Evolutionary conservation across 2,329 filamentous ascomycete species (phyloP), one percentile per base, ranked within the genome.

Genomic region (Diaporthe humulicola): DNA sequence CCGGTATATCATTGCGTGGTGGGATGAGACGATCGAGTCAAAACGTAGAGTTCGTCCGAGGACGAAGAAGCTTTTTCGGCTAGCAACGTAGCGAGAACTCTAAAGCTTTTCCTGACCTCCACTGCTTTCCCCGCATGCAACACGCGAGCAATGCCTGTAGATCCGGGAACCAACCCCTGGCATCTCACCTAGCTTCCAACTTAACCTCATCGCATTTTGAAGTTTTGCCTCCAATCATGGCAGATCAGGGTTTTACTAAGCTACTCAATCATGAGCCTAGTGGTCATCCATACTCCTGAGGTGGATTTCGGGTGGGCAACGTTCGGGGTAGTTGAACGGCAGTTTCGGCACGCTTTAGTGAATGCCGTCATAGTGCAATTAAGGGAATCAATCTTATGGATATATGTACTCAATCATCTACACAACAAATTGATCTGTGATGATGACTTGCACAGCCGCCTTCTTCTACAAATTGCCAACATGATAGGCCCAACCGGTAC

Each of bases 171-270:
- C 14, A 28, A 67, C 64, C 64, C 64, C 30, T 67, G 64, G 64
- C 30, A 40, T 15, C 4, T 52, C 5, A 17, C 7, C 33, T 45
- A 67, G 4, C 22, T 36, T 7, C 28, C 42, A 28, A 33, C 33
- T 52, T 52, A 30, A 17, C 10, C 45, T 54, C 58, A 17, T 25
- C 28, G 25, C 14, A n/a, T 45, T 33, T 57, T 25, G 3, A 14
- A 75, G 33, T 73, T 60, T 75, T 75, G 74, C 74, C 74, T 75
- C 74, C 71, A 75, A 74, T 75, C 74, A 75, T 6, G 30, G 33
- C 45, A 50, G 19, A 17, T 19, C 40, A 54, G 25, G n/a, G 12
- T 3, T 6, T 45, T 38, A 38, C 17, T 45, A 28, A 52, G 42
- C 48, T 38, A 33, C 10, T 22, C 6, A 52, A n/a, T 42, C n/a